Base-by-base conservation (phyloP, 176 grass and related monocot species). In the Poa annua region DNA sequence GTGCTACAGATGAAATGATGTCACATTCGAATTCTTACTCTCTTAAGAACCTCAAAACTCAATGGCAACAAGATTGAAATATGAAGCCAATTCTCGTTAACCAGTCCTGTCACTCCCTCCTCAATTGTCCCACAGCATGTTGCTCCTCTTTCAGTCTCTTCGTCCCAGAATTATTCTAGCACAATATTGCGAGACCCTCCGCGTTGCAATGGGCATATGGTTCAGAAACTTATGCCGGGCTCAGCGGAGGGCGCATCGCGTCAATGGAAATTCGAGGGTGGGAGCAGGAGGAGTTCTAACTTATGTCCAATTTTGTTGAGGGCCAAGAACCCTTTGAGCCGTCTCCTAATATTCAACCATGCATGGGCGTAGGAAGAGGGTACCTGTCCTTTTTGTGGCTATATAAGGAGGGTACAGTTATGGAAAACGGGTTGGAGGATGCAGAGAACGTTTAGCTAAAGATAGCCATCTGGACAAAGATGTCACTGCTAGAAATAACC, bases 371-470 rank as follows among this genome's bases (percentile, higher is more conserved):
- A 83, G 66, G 74, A 90, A 77, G 76, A 22, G 42, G 62, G 62
- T 63, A 25, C 52, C 52, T 86, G 74, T 83, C 49, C 35, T 22
- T 67, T 36, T 50, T 26, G 24, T 61, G 66, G 67, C 80, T 90
- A 87, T 83, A 74, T 80, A 76, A 69, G 80, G 84, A 84, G 60
- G 55, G 79, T 54, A 54, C 80, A 17, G 60, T 84, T 75, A 90
- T 61, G 67, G 75, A 82, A 57, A 90, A 78, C 35, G 64, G 26
- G 67, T 67, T 83, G 74, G 74, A 86, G 80, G 88, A 80, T 75
- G 76, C 6, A 69, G 21, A 45, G 14, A 51, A 53, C 26, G 45
- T 69, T 63, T 63, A 32, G 71, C 88, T 90, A 90, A 87, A 90
- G 21, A 87, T 87, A 87, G 80, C 2, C 75, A n/a, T 74, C 48